Conservation (phyloP, 495 filamentous ascomycete species). For the Copromyces sp. region DNA sequence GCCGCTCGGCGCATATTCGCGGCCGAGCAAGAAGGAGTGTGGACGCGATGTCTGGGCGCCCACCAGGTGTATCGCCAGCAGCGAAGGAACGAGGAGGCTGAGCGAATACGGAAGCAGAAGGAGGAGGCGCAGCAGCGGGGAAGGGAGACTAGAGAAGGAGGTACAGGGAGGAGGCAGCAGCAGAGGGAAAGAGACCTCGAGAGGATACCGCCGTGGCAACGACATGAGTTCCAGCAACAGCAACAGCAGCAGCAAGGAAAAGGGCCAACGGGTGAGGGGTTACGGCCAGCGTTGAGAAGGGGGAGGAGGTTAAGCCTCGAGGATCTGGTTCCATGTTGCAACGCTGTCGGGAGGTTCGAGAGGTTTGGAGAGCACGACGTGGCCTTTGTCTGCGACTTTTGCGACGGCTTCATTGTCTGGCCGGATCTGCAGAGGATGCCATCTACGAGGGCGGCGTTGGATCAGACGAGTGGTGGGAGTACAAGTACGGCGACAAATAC, state of each 20-base stretch:
- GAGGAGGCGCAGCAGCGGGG: constrained; percentile 1
- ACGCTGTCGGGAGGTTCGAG: constrained; percentile 31
- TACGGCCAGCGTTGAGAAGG: constrained; percentile 1
- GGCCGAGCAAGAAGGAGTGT: constrained; percentile 19
- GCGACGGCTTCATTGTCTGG: constrained; percentile 40
- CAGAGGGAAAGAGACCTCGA: neutral
- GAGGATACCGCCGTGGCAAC: constrained; percentile 8
- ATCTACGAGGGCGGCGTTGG: constrained; percentile 19
- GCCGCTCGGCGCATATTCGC: constrained; percentile 36
- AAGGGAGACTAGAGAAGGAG: neutral
- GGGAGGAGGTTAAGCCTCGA: constrained; percentile 18
- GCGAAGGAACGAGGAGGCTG: constrained; percentile 12
- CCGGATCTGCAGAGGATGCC: constrained; percentile 33
- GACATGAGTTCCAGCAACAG: constrained; percentile 12
- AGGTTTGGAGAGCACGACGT: constrained; percentile 31
- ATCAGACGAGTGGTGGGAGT: neutral
- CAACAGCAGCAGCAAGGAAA: constrained; percentile 5
- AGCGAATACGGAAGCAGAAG: constrained; percentile 5
- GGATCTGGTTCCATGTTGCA: constrained; percentile 27
- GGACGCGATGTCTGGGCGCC: constrained; percentile 33
- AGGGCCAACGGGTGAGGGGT: neutral
- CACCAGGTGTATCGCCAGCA: constrained; percentile 33
- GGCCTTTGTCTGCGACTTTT: constrained; percentile 41
- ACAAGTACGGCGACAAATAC: neutral
- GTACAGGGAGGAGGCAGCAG: neutral